Evolutionary conservation across 2,329 filamentous ascomycete genomes (phyloP).

Genomic region (Bertia moriformis): DNA sequence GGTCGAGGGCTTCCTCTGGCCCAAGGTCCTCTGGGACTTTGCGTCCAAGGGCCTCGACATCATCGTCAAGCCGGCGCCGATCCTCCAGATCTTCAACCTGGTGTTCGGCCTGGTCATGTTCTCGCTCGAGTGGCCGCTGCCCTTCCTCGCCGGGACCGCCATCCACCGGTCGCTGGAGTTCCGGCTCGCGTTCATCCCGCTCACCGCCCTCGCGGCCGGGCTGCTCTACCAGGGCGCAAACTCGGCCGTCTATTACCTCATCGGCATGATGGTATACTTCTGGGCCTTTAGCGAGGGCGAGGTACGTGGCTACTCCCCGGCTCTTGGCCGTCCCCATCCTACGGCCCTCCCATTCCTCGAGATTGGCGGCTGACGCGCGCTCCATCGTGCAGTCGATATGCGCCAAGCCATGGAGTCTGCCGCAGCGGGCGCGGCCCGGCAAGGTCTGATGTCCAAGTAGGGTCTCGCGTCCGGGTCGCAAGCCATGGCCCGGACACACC

Average conservation of each 20-base stretch:
- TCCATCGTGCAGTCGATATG: constrained; percentile 40
- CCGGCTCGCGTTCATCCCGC: constrained; percentile 67
- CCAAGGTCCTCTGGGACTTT: constrained; percentile 98
- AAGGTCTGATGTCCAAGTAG: too few species aligned
- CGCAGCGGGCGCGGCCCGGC: too few species aligned
- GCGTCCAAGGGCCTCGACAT: constrained; percentile 77
- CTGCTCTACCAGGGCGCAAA: constrained; percentile 90
- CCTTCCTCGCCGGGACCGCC: constrained; percentile 58
- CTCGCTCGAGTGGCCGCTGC: constrained; percentile 81
- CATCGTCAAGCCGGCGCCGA: constrained; percentile 73
- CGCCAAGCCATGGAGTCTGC: constrained; percentile 55
- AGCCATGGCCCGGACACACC: too few species aligned
- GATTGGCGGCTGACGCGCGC: constrained; percentile 6
- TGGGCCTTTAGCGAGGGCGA: constrained; percentile 97
- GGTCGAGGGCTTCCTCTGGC: constrained; percentile 92
- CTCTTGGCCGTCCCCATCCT: constrained; percentile 1
- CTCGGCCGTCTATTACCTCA: constrained; percentile 76
- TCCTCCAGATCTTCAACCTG: constrained; percentile 81
- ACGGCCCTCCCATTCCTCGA: too few species aligned
- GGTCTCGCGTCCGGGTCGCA: too few species aligned
- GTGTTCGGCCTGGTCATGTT: constrained; percentile 65
- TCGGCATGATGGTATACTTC: constrained; percentile 78
- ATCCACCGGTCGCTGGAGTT: constrained; percentile 81
- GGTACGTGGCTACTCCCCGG: constrained; percentile 37
- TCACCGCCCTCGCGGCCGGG: constrained; percentile 59